Percentiles rank a stretch among this genome's conserved stretches.
Conservation (phyloP, 805 yeast genomes). For the Starmera quercuum region DNA sequence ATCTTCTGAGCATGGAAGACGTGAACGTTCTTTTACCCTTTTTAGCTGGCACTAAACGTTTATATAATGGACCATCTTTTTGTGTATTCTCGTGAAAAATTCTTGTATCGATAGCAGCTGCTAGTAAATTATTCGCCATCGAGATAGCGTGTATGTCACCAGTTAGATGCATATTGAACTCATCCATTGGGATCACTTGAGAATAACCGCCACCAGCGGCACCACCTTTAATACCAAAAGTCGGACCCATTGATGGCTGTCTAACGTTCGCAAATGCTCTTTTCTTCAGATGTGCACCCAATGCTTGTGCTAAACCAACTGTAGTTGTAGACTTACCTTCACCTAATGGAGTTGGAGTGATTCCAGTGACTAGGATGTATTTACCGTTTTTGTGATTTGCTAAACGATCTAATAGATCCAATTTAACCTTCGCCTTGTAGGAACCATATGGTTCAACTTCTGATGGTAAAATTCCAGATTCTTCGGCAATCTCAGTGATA, state of each 20-base stretch:
- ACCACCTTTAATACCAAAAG: constrained; percentile 98
- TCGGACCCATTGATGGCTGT: constrained; percentile 98
- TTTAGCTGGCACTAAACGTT: constrained; percentile 79
- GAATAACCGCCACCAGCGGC: constrained; percentile 99
- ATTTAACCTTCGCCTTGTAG: constrained; percentile 80
- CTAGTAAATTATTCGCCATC: constrained; percentile 86
- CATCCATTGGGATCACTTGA: constrained; percentile 98
- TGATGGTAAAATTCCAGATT: constrained; percentile 66
- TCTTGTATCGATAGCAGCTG: constrained; percentile 96
- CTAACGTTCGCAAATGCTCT: constrained; percentile 91
- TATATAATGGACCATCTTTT: constrained; percentile 72
- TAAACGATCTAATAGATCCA: constrained; percentile 64
- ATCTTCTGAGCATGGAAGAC: constrained; percentile 67
- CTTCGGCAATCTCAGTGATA: constrained; percentile 66
- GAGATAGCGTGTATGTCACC: constrained; percentile 97
- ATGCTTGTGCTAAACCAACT: constrained; percentile 92
- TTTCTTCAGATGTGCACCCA: constrained; percentile 81
- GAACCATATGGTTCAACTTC: constrained; percentile 89
- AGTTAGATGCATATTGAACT: constrained; percentile 93
- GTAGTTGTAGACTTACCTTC: constrained; percentile 98
- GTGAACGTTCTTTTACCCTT: constrained; percentile 78
- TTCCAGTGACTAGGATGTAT: constrained; percentile 90
- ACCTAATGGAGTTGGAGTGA: constrained; percentile 96
- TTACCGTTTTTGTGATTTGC: constrained; percentile 61
- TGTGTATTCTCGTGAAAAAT: constrained; percentile 92